These are phyloP conservation scores for Simplicillium sp. DNA, from an alignment of 2,329 filamentous ascomycete species.

Conservation along the genomic window DNA sequence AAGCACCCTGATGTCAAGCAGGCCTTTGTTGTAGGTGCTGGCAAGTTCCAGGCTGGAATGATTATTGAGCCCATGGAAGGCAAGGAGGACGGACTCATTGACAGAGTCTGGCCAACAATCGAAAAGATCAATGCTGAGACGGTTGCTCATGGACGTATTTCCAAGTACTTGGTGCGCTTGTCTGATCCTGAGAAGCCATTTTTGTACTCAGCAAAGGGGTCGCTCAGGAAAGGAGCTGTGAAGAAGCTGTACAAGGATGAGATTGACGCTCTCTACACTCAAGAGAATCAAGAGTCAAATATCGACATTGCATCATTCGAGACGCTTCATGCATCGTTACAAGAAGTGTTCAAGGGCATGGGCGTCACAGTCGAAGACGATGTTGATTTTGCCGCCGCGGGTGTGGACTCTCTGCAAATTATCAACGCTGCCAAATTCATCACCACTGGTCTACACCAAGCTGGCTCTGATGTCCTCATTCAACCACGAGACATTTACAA, in stretches of 20 bases:
- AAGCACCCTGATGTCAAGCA: conserved; percentile 28
- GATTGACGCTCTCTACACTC: conserved; percentile 30
- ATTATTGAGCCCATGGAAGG: conserved; percentile 31
- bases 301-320: conserved; percentile 10
- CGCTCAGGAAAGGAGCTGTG: conserved; percentile 28
- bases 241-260: conserved; percentile 30
- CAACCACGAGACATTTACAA: conserved; percentile 16
- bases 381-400: conserved; percentile 24
- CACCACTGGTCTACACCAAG: conserved; percentile 8
- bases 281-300: conserved; percentile 9
- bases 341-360: conserved; percentile 10
- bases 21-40: conserved; percentile 33
- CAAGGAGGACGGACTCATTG: conserved; percentile 20
- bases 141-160: conserved; percentile 35
- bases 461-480: conserved; percentile 9
- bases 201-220: conserved; percentile 32
- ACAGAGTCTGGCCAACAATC: conserved; percentile 31
- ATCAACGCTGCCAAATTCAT: conserved; percentile 13
- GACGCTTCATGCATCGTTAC: conserved; percentile 13
- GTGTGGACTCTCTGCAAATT: conserved; percentile 29
- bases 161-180: conserved; percentile 25
- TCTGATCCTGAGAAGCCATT: conserved; percentile 31
- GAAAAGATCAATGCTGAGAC: conserved; percentile 30
- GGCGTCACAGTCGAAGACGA: conserved; percentile 8
- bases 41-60: conserved; percentile 34